Evolutionary conservation across 495 filamentous ascomycete genomes (phyloP).

Genomic region (Penicillium chermesinum): DNA sequence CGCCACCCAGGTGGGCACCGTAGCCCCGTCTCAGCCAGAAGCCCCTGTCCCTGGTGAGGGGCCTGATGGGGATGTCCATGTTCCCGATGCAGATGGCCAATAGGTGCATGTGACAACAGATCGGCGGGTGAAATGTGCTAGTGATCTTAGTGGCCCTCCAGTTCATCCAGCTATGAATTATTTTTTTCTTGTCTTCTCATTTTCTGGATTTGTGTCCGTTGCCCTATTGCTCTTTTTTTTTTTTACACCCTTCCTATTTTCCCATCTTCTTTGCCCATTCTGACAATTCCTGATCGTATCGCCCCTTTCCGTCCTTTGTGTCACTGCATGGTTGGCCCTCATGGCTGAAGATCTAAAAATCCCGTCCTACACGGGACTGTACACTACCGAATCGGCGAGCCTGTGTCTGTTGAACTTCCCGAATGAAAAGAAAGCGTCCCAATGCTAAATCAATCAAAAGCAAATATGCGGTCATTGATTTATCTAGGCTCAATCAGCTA

Average conservation of each 20-base stretch:
- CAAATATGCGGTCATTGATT: neutral
- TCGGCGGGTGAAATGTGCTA: neutral
- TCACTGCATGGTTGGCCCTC: neutral
- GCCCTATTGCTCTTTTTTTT: neutral
- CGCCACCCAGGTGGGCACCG: conserved; percentile 36
- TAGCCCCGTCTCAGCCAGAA: conserved; percentile 19
- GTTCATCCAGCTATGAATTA: conserved; percentile 1
- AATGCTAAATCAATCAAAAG: neutral
- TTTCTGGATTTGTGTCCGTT: conserved; percentile 1
- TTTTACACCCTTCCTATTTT: neutral
- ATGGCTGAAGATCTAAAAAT: neutral
- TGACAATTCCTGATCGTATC: neutral
- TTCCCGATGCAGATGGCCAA: conserved; percentile 27
- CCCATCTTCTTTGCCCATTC: neutral
- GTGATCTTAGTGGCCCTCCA: neutral
- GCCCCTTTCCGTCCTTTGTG: neutral
- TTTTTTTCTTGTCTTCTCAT: conserved; percentile 1
- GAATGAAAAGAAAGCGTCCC: conserved; percentile 3
- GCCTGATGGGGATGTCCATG: conserved; percentile 30
- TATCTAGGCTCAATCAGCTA: neutral
- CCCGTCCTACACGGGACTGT: conserved; percentile 7
- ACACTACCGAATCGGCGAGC: conserved; percentile 8
- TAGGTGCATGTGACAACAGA: conserved; percentile 4
- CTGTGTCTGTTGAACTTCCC: neutral
- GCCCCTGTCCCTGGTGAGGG: conserved; percentile 1